Evolutionary conservation across 2,329 filamentous ascomycete genomes (phyloP).

Genomic region (Niveomyces coronatus): DNA sequence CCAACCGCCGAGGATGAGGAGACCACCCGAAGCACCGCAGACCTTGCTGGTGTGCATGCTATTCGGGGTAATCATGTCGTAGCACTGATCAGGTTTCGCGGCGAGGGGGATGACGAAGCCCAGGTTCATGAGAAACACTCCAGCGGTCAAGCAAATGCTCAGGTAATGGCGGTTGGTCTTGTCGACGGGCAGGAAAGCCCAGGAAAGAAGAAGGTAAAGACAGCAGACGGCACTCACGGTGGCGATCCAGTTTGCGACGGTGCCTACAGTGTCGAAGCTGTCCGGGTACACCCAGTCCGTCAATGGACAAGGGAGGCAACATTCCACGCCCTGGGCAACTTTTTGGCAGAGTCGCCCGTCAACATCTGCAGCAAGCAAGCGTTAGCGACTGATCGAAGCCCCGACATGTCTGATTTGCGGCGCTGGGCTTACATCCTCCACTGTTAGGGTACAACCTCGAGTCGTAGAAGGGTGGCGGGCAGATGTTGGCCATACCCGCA

Average conservation of each 20-base stretch:
- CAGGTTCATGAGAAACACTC: conserved; percentile 71
- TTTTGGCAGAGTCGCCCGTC: conserved; percentile 44
- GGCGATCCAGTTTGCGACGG: conserved; percentile 72
- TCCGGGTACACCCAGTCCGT: conserved; percentile 64
- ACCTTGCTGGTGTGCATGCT: conserved; percentile 75
- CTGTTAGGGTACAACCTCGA: conserved; percentile 44
- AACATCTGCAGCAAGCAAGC: conserved; percentile 37
- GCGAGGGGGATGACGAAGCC: conserved; percentile 85
- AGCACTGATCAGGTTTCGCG: conserved; percentile 69
- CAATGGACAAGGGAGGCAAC: conserved; percentile 85
- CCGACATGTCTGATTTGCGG: conserved; percentile 1
- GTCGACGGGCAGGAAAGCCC: conserved; percentile 69
- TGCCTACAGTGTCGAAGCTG: conserved; percentile 47
- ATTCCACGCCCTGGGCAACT: conserved; percentile 42
- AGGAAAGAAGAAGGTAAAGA: conserved; percentile 69
- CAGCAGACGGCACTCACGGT: conserved; percentile 63
- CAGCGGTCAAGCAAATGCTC: conserved; percentile 74
- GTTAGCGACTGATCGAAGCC: conserved; percentile 6
- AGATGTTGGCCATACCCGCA: conserved; percentile 29
- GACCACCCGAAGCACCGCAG: conserved; percentile 80
- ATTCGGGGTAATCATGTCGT: conserved; percentile 83
- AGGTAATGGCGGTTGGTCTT: conserved; percentile 90
- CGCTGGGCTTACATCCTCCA: conserved; percentile 58
- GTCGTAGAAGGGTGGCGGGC: conserved; percentile 61
- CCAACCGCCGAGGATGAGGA: conserved; percentile 80